phyloP scores from a whole-genome alignment of 176 grass and related monocot genomes.

The Bolboschoenus planiculmis region DNA sequence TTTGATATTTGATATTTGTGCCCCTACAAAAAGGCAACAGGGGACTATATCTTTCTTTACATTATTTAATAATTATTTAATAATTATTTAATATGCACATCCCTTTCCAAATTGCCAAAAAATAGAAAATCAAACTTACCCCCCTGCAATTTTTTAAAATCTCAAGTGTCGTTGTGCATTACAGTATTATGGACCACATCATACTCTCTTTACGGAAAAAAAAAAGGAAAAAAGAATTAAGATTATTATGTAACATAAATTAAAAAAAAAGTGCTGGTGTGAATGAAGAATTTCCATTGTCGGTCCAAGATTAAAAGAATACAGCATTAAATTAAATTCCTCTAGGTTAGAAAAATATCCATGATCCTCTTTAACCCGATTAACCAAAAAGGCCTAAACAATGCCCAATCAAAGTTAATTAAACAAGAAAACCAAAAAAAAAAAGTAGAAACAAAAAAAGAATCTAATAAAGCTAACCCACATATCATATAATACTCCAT shows the following conservation, averaged over 20 bases:
- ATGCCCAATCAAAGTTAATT: not conserved
- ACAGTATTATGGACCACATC: not conserved
- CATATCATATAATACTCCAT: slow-evolving; percentile 11
- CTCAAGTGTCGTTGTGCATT: not conserved
- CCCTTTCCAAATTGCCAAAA: slow-evolving; percentile 3
- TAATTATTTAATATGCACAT: slow-evolving; percentile 15
- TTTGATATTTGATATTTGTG: no score
- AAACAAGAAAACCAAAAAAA: not conserved
- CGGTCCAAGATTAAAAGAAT: slow-evolving; percentile 6
- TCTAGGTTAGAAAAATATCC: slow-evolving; percentile 15
- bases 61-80: not conserved
- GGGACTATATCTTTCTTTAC: not conserved
- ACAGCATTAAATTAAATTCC: not conserved
- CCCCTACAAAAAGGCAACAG: not conserved
- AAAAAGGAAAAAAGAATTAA: not conserved
- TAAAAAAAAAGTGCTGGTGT: not conserved
- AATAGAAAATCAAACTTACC: not conserved
- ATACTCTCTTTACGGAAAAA: not conserved
- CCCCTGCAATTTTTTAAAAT: not conserved
- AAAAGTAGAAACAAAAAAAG: slow-evolving; percentile 4
- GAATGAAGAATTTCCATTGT: not conserved
- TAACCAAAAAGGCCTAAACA: not conserved
- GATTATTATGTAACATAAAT: not conserved
- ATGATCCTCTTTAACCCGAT: not conserved
- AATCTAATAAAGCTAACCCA: slow-evolving; percentile 19